Conservation (phyloP, 768 basidiomycete species). For the Podaxis sp. region DNA sequence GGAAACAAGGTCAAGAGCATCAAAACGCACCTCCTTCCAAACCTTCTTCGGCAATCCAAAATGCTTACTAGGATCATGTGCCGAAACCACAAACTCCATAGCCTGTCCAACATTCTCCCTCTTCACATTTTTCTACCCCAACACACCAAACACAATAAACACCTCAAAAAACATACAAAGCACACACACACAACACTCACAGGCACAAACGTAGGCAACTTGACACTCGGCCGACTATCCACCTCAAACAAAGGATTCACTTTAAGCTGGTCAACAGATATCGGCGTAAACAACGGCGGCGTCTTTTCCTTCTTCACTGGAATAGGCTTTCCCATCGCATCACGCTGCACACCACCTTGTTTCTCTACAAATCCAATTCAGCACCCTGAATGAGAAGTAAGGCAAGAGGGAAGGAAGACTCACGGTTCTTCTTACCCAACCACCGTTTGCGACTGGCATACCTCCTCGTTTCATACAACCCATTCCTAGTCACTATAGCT, state of each 20-base stretch:
- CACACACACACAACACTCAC: slow-evolving; percentile 6
- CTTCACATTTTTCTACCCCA: slow-evolving; percentile 21
- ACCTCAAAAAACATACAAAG: background rate
- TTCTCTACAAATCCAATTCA: background rate
- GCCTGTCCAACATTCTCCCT: slow-evolving; percentile 38
- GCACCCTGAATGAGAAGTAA: background rate
- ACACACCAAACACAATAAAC: background rate
- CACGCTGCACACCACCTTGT: background rate
- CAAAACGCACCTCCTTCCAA: slow-evolving; percentile 58
- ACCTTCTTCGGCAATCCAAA: slow-evolving; percentile 73
- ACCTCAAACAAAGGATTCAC: background rate
- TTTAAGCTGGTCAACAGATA: slow-evolving; percentile 7
- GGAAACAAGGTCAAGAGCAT: background rate
- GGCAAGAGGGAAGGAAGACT: background rate
- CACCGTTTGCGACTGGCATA: slow-evolving; percentile 3
- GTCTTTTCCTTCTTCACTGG: background rate
- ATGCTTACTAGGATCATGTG: slow-evolving; percentile 48
- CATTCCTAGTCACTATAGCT: background rate
- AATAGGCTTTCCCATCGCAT: slow-evolving; percentile 3
- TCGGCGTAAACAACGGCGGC: slow-evolving; percentile 10
- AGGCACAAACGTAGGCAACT: slow-evolving; percentile 6
- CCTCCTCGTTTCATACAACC: background rate
- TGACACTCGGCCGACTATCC: background rate
- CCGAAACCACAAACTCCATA: slow-evolving; percentile 37
- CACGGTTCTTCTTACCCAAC: background rate